Conservation (phyloP, 257 asterid species). For the Solanum rostratum region DNA sequence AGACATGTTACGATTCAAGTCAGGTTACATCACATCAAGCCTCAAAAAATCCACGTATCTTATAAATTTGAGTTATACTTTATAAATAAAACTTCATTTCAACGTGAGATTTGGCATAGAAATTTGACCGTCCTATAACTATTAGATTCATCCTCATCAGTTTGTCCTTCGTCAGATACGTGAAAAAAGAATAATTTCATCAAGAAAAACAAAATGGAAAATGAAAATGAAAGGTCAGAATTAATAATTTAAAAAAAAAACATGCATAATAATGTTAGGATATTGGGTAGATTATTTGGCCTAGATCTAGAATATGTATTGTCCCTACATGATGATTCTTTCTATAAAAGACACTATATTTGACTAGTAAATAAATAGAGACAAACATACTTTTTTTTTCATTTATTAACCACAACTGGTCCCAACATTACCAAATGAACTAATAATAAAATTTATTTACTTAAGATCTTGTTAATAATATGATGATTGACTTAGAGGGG, state of each 20-base stretch:
- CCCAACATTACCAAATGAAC: neutral
- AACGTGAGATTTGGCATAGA: neutral
- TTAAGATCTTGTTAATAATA: too few species aligned
- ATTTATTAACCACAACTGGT: neutral
- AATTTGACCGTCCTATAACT: too few species aligned
- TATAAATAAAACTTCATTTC: neutral
- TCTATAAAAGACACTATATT: neutral
- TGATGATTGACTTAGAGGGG: neutral
- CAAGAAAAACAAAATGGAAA: neutral
- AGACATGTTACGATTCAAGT: neutral
- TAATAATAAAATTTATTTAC: neutral
- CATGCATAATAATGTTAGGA: neutral
- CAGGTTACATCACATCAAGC: accelerated
- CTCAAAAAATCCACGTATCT: neutral
- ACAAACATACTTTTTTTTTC: neutral
- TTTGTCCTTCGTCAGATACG: too few species aligned
- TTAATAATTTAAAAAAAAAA: too few species aligned
- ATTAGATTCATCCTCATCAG: too few species aligned
- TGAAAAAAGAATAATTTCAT: neutral
- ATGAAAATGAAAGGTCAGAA: neutral
- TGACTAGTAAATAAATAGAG: neutral
- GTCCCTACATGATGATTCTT: neutral
- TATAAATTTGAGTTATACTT: neutral
- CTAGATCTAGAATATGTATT: neutral
- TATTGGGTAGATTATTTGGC: neutral